Percentiles rank a stretch among this genome's conserved stretches.
Evolutionary conservation across 257 asterid species (phyloP).

Genomic region (Nicotiana knightiana): DNA sequence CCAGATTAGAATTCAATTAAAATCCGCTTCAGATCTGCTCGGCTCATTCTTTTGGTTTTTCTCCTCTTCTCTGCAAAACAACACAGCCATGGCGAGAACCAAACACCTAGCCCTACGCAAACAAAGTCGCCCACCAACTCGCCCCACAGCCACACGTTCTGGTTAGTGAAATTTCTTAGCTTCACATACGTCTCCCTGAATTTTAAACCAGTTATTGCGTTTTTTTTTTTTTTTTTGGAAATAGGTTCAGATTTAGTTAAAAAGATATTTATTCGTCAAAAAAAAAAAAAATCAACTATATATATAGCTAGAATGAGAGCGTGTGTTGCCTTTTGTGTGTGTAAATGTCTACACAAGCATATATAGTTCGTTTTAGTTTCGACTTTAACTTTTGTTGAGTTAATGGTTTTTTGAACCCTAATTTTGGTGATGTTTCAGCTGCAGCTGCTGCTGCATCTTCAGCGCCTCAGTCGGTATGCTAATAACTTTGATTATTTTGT

Average conservation of each 20-base stretch:
- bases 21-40: neutral
- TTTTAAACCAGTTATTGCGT: neutral
- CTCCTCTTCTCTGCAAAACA: neutral
- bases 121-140: constrained; percentile 7
- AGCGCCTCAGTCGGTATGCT: constrained; percentile 25
- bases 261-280: neutral
- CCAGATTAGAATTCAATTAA: neutral
- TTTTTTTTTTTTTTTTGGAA: neutral
- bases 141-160: neutral
- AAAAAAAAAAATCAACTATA: neutral
- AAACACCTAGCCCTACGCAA: constrained; percentile 34
- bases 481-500: neutral
- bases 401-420: constrained; percentile 28
- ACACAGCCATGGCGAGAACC: constrained; percentile 52
- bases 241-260: neutral
- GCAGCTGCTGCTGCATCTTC: constrained; percentile 29
- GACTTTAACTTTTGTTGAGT: neutral
- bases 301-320: too few relatives aligned
- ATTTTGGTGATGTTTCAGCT: constrained; percentile 23
- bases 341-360: neutral
- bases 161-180: neutral
- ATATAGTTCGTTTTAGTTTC: neutral
- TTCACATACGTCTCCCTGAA: neutral
- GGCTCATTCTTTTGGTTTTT: neutral
- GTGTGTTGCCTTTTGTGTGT: neutral